Conservation (phyloP, 257 asterid genomes). For the Fraxinus americana region DNA sequence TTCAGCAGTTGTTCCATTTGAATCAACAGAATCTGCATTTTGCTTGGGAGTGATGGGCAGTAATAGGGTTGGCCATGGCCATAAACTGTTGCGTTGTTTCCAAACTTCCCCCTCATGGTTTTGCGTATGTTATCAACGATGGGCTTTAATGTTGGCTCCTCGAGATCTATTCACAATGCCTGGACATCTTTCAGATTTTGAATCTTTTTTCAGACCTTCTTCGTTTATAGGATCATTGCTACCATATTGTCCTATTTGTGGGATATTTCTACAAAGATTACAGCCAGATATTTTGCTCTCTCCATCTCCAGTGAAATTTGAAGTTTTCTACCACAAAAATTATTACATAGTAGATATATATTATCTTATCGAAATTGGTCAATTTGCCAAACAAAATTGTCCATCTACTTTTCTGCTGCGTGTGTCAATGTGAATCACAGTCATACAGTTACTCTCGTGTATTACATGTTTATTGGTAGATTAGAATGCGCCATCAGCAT, state of each 20-base stretch:
- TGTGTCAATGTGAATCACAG: neutral
- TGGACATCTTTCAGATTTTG: slow-evolving; percentile 49
- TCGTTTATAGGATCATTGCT: slow-evolving; percentile 30
- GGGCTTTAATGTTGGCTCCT: slow-evolving; percentile 56
- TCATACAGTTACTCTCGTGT: neutral
- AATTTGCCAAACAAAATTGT: slow-evolving; percentile 6
- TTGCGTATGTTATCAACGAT: slow-evolving; percentile 70
- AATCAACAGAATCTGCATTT: slow-evolving; percentile 62
- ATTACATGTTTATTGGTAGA: neutral
- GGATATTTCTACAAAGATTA: slow-evolving; percentile 72
- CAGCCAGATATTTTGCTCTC: slow-evolving; percentile 72
- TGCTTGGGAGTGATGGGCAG: slow-evolving; percentile 52
- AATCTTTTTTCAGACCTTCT: slow-evolving; percentile 33
- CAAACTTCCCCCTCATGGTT: slow-evolving; percentile 72
- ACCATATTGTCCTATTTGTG: slow-evolving; percentile 87
- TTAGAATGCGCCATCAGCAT: neutral
- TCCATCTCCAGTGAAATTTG: slow-evolving; percentile 56
- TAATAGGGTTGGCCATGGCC: slow-evolving; percentile 40
- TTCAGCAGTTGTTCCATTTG: slow-evolving; percentile 72
- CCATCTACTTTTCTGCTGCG: slow-evolving; percentile 4
- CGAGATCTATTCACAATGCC: slow-evolving; percentile 49
- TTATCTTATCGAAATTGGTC: slow-evolving; percentile 12
- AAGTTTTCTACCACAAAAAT: neutral
- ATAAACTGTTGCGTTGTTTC: slow-evolving; percentile 57
- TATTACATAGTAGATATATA: neutral